phyloP scores from a whole-genome alignment of 441 rosid species.

The Codiaeum variegatum region DNA sequence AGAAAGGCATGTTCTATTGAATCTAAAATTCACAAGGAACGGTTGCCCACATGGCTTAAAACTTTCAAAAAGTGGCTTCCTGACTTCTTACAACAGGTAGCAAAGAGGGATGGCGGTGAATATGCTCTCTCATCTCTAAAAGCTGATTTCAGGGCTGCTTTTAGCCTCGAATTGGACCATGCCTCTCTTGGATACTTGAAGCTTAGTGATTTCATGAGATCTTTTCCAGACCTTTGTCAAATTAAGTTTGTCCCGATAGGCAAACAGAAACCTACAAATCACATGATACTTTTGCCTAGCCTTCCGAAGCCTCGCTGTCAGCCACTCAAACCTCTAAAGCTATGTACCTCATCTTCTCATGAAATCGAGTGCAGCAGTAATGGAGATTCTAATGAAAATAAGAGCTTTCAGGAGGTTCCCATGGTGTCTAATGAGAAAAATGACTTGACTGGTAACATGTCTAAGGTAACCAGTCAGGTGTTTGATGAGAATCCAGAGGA shows the following conservation, averaged over 20 bases:
- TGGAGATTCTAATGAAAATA: conserved; percentile 21
- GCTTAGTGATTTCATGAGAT: conserved; percentile 69
- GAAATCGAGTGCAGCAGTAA: conserved; percentile 13
- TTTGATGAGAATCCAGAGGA: conserved; percentile 14
- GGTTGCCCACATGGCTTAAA: conserved; percentile 53
- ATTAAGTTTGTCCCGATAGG: conserved; percentile 38
- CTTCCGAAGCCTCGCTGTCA: conserved; percentile 22
- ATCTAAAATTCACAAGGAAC: conserved; percentile 19
- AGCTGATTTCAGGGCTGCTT: conserved; percentile 64
- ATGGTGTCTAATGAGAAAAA: conserved; percentile 24
- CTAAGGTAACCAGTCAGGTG: conserved; percentile 12
- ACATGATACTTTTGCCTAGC: conserved; percentile 64
- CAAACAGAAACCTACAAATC: conserved; percentile 46
- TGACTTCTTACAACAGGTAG: conserved; percentile 35
- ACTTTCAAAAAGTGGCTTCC: conserved; percentile 79
- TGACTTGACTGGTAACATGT: conserved; percentile 21
- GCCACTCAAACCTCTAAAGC: conserved; percentile 25
- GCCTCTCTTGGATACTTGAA: conserved; percentile 67
- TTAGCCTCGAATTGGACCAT: conserved; percentile 64
- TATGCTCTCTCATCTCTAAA: conserved; percentile 87
- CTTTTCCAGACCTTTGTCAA: conserved; percentile 52
- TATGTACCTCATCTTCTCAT: conserved; percentile 13
- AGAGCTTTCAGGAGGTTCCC: conserved; percentile 24
- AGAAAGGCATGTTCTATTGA: conserved; percentile 23
- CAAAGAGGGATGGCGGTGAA: conserved; percentile 34